These are phyloP conservation scores for Gossypium thurberi DNA, from an alignment of 345 rosid genomes.

Conservation along the genomic window DNA sequence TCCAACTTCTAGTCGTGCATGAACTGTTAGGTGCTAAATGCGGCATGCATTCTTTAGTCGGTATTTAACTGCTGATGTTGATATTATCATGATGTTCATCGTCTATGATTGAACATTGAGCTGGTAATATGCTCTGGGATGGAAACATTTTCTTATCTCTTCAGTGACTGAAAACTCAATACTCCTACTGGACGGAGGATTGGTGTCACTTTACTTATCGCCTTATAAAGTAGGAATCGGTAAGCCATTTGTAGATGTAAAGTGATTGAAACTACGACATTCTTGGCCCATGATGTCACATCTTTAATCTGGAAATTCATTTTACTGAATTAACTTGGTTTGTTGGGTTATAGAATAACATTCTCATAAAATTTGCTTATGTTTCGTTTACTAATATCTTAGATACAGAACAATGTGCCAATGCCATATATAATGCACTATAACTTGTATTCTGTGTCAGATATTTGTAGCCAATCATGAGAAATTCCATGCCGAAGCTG, in stretches of 20 bases:
- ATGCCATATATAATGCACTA: background rate
- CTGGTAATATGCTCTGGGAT: background rate
- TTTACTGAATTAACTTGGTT: background rate
- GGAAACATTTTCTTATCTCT: background rate
- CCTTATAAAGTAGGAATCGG: background rate
- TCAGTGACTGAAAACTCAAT: background rate
- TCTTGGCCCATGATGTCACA: background rate
- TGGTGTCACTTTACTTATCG: background rate
- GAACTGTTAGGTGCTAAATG: background rate
- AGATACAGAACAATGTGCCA: background rate
- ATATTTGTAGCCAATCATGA: constrained; percentile 40
- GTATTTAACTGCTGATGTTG: background rate
- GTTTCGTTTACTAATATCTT: background rate
- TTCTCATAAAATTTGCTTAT: background rate
- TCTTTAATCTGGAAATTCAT: background rate
- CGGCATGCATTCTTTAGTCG: background rate
- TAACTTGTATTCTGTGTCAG: constrained; percentile 24
- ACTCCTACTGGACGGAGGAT: background rate
- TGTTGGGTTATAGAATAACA: background rate
- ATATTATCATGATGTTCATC: background rate
- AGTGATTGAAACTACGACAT: background rate
- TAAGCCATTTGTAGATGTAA: background rate
- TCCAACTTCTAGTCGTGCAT: background rate
- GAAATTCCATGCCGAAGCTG: constrained; percentile 59
- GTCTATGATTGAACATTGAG: background rate